Base-by-base conservation (phyloP, 768 basidiomycete species). In the Suillus brevipes region DNA sequence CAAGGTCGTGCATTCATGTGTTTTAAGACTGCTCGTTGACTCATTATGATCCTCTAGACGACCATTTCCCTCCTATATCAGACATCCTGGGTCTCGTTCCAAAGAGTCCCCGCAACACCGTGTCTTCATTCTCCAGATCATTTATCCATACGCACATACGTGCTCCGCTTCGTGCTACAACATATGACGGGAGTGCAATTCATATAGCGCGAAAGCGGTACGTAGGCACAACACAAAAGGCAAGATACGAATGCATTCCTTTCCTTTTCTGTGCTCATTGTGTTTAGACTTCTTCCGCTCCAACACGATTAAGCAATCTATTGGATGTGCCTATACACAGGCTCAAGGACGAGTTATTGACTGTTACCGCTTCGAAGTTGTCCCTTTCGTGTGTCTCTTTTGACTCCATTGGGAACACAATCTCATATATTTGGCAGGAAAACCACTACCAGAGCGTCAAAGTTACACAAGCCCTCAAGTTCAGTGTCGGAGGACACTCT, bases 301-400 rank as follows among this genome's bases (percentile, higher is more conserved):
- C 72, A 23, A 69, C 73, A 45, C 74, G 71, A 50, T 81, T 83
- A 67, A 77, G 78, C 42, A 89, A 84, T 42, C 79, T 95, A 42
- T 83, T 96, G 4, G 89, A 89, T 20, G 82, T 87, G 2, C 94
- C 94, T 0, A 87, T 95, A 13, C 90, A 95, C 71, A 78, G 87
- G 53, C 77, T 96, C 61, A 78, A 94, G 78, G 89, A 93, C 37
- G 79, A 87, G 43, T 74, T 95, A 34, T 87, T 91, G 4, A 68
- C 73, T 18, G 65, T 66, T 7, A 53, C 52, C 20, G 20, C 68
- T 50, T 68, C 64, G 34, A 52, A 60, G 42, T 50, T 43, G 45
- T 36, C 34, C n/a, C 7, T 40, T 47, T 28, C 65, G 74, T 74
- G 64, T 16, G 43, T 43, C 16, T 43, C 16, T 34, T 62, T 13